Percentiles rank a stretch among this genome's conserved stretches.
These are phyloP conservation scores for Metschnikowia orientalis DNA, from an alignment of 805 yeast genomes.

Conservation along the genomic window DNA sequence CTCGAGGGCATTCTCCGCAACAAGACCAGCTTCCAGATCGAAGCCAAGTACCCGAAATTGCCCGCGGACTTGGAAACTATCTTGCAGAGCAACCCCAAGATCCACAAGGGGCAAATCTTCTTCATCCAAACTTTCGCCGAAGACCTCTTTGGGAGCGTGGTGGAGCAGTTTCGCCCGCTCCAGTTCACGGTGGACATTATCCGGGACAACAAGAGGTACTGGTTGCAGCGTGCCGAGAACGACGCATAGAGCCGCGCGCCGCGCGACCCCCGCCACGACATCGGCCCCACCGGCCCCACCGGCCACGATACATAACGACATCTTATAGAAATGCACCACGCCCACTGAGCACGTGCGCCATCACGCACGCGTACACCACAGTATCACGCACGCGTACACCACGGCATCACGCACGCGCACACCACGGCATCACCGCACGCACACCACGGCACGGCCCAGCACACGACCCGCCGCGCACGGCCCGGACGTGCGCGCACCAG, in stretches of 20 bases:
- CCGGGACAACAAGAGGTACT: slow-evolving; percentile 48
- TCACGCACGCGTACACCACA: no score
- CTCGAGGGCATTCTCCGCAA: slow-evolving; percentile 37
- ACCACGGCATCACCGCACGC: no score
- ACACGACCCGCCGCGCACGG: slow-evolving; percentile 4
- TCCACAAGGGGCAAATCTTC: slow-evolving; percentile 73
- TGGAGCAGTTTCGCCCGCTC: slow-evolving; percentile 57
- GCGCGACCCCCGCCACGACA: no score
- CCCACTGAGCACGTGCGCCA: no score
- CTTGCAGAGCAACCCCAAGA: slow-evolving; percentile 40
- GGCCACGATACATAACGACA: no score
- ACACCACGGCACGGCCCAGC: no score
- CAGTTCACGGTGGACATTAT: slow-evolving; percentile 53
- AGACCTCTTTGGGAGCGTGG: slow-evolving; percentile 65
- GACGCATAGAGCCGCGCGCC: not conserved
- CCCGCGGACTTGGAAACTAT: slow-evolving; percentile 42
- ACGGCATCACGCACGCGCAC: no score
- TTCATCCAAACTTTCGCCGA: slow-evolving; percentile 80
- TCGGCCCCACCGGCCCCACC: no score
- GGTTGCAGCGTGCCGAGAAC: slow-evolving; percentile 35
- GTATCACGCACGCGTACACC: no score
- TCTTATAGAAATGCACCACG: no score
- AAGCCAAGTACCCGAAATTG: slow-evolving; percentile 28
- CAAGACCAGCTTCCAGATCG: slow-evolving; percentile 9
- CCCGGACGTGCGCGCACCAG: slow-evolving; percentile 1